Evolutionary conservation across 2,329 filamentous ascomycete genomes (phyloP).

Genomic region (Aspergillus vadensis): DNA sequence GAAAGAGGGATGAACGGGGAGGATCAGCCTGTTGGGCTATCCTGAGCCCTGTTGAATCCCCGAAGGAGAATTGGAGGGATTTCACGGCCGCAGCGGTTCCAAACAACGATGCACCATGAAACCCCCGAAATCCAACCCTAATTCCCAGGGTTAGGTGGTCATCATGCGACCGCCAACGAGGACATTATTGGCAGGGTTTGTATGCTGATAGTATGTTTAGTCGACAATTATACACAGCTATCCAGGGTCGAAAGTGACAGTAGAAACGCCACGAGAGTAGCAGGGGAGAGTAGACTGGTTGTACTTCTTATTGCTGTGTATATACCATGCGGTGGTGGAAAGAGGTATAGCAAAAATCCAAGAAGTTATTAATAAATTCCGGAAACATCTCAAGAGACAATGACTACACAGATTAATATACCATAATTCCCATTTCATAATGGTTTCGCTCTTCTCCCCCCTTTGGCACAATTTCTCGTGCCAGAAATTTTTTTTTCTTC

Average conservation of each 20-base stretch:
- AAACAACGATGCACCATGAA: neutral
- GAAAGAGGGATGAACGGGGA: neutral
- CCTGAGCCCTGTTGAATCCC: neutral
- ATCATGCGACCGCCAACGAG: neutral
- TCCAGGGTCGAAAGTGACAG: too few species aligned
- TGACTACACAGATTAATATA: too few species aligned
- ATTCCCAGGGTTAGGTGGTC: neutral
- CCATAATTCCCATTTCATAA: too few species aligned
- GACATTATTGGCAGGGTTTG: neutral
- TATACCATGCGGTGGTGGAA: neutral
- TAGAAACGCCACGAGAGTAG: too few species aligned
- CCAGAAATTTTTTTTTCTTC: slow-evolving; percentile 1
- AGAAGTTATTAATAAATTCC: too few species aligned
- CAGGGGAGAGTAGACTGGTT: too few species aligned
- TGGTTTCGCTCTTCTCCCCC: too few species aligned
- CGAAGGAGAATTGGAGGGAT: slow-evolving; percentile 5
- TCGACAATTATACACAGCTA: too few species aligned
- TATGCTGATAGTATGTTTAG: neutral
- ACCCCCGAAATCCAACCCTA: neutral
- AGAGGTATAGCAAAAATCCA: too few species aligned
- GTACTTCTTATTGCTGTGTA: neutral
- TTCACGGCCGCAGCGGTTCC: neutral
- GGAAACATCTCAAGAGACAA: too few species aligned
- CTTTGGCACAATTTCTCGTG: too few species aligned
- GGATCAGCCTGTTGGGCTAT: neutral